Evolutionary conservation across 108 stramenopile species (phyloP), one percentile per base, ranked within the genome.

Genomic region (Cyclotella baltica): DNA sequence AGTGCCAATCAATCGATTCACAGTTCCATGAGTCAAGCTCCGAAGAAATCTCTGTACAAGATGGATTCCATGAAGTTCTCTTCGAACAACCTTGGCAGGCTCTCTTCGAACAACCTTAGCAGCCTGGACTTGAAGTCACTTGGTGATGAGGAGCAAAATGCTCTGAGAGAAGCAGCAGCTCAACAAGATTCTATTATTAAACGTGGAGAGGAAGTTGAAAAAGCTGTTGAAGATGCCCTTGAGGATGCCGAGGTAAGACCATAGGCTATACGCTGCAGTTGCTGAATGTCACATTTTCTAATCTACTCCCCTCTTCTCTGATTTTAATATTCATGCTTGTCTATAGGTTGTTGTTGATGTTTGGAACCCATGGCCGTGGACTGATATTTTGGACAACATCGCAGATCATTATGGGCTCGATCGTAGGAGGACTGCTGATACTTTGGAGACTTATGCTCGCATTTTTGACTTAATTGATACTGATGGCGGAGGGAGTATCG

Each of bases 281-380:
- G n/a, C n/a, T n/a, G n/a, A n/a, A n/a, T n/a, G n/a, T n/a, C n/a
- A n/a, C n/a, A n/a, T n/a, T n/a, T n/a, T n/a, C n/a, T n/a, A n/a
- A n/a, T n/a, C n/a, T n/a, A n/a, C n/a, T n/a, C n/a, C n/a, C n/a
- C n/a, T n/a, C n/a, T n/a, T n/a, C n/a, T n/a, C n/a, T n/a, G n/a
- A n/a, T n/a, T n/a, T n/a, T n/a, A n/a, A n/a, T n/a, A n/a, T n/a
- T n/a, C n/a, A n/a, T n/a, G n/a, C n/a, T n/a, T n/a, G n/a, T n/a
- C n/a, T n/a, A n/a, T n/a, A 50, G 18, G 68, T 70, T 36, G 51
- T n/a, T n/a, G 68, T 70, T 6, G 31, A 56, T 18, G 19, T 36
- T 3, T 70, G 68, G 68, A 57, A 70, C n/a, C 68, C 68, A 19
- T 70, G 68, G 68, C 53, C 52, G 11, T 70, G 68, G 68, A 70